These are phyloP conservation scores for Metschnikowia dekortorum DNA, from an alignment of 805 yeast species.

Conservation along the genomic window DNA sequence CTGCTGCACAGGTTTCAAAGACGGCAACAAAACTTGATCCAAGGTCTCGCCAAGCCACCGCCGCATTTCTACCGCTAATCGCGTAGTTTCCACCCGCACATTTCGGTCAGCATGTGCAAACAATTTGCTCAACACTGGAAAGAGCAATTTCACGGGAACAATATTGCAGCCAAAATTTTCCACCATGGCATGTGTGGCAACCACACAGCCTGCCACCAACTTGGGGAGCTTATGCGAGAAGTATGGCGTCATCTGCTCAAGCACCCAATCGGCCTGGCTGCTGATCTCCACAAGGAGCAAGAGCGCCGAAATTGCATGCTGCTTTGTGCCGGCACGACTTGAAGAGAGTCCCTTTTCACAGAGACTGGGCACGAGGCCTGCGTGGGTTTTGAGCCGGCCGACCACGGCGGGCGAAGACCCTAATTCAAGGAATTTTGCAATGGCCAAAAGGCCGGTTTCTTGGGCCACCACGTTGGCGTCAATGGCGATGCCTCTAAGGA, in stretches of 20 bases:
- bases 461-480: conserved; percentile 92
- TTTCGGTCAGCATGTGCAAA: conserved; percentile 83
- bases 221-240: conserved; percentile 68
- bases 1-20: conserved; percentile 87
- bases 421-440: conserved; percentile 50
- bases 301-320: conserved; percentile 58
- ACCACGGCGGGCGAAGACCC: conserved; percentile 47
- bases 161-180: conserved; percentile 60
- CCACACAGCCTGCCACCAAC: conserved; percentile 62
- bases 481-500: conserved; percentile 53
- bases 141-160: conserved; percentile 52
- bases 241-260: conserved; percentile 64
- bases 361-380: conserved; percentile 44
- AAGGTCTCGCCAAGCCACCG: conserved; percentile 69
- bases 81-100: conserved; percentile 75
- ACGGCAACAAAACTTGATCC: conserved; percentile 56
- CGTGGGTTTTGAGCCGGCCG: conserved; percentile 32
- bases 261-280: conserved; percentile 58
- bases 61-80: conserved; percentile 62
- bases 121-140: conserved; percentile 58
- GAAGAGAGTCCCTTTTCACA: conserved; percentile 83
- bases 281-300: conserved; percentile 56
- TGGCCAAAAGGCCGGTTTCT: conserved; percentile 65
- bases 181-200: conserved; percentile 53
- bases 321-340: conserved; percentile 68